A percentile compares a stretch with the other conserved stretches of the same genome.
Evolutionary conservation across 768 basidiomycete species (phyloP).

Genomic region (Mycena crocata): DNA sequence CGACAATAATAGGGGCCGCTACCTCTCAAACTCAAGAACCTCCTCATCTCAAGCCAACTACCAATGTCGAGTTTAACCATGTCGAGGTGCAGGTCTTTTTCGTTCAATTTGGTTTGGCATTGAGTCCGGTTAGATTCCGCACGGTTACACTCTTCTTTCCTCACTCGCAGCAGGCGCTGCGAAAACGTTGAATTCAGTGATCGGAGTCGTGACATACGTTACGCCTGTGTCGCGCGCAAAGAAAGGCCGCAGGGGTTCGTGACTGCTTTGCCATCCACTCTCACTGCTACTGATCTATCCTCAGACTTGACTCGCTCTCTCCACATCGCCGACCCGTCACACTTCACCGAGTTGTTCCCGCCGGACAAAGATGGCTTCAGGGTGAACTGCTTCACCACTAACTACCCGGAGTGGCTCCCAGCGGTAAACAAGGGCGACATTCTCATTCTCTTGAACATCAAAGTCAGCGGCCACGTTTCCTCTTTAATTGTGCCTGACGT

Average conservation of each 20-base stretch:
- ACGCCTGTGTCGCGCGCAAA: background rate
- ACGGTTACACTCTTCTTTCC: background rate
- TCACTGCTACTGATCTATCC: slow-evolving; percentile 1
- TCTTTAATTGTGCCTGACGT: background rate
- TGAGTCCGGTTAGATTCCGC: slow-evolving; percentile 14
- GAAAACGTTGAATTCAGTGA: slow-evolving; percentile 7
- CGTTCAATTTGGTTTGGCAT: too few relatives aligned
- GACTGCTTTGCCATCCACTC: background rate
- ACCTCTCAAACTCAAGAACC: too few relatives aligned
- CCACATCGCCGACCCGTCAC: slow-evolving; percentile 65
- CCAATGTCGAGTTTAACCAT: too few relatives aligned
- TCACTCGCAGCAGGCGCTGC: background rate
- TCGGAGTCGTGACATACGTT: slow-evolving; percentile 12
- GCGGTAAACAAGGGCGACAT: slow-evolving; percentile 59
- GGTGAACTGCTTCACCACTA: slow-evolving; percentile 66
- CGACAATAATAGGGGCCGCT: too few relatives aligned
- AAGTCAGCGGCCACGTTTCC: slow-evolving; percentile 50
- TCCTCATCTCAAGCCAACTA: too few relatives aligned
- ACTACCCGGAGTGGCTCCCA: slow-evolving; percentile 63
- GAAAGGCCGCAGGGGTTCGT: slow-evolving; percentile 43
- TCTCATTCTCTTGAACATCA: slow-evolving; percentile 61
- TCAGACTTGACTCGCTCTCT: slow-evolving; percentile 63
- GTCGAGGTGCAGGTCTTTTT: too few relatives aligned
- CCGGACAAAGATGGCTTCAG: slow-evolving; percentile 40
- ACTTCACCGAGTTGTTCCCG: slow-evolving; percentile 43